Evolutionary conservation across 139 green algal genomes (phyloP), one percentile per base, ranked within the genome.

Genomic region (Tetradesmus lagerheimii): DNA sequence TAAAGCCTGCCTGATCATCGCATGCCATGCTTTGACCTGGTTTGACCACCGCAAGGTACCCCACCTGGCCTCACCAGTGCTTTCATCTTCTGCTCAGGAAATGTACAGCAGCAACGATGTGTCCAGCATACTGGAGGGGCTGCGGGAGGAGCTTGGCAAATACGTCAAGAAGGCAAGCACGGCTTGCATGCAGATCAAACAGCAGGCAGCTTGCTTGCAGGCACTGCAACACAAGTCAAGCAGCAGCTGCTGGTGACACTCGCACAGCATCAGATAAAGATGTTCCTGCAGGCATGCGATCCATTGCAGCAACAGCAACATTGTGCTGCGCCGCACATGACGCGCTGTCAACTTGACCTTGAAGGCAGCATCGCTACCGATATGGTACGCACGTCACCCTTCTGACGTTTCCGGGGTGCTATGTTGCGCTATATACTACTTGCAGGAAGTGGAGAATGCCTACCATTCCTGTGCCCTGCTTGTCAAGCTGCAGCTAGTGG

Each of bases 361-460:
- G 12, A 62, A 62, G 9, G 47, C 47, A 62, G 47, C 47, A 18
- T 62, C 20, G 47, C 47, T 14, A 62, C 43, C 9, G 6, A 50
- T 50, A 62, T 62, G 47, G 12, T 62, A 20, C 47, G 18, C 8
- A 23, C 47, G 18, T 16, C 47, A 50, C n/a, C n/a, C n/a, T n/a
- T n/a, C n/a, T 50, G 47, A 62, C 1, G 2, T 62, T 62, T 62
- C 4, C 43, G 8, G 43, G 4, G 5, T 4, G 43, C 43, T 50
- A 8, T 50, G 43, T 50, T 50, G 47, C 47, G 1, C 8, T 39
- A 0, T 38, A 41, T 4, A 23, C 5, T 50, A 31, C 38, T 53
- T 86, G 80, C 85, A 89, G 88, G 88, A 91, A 45, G 27, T 85
- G 23, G 89, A 89, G 35, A 91, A 89, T 80, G 81, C 89, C 37